Evolutionary conservation across 495 filamentous ascomycete species (phyloP).

Genomic region (Penicillium canariense): DNA sequence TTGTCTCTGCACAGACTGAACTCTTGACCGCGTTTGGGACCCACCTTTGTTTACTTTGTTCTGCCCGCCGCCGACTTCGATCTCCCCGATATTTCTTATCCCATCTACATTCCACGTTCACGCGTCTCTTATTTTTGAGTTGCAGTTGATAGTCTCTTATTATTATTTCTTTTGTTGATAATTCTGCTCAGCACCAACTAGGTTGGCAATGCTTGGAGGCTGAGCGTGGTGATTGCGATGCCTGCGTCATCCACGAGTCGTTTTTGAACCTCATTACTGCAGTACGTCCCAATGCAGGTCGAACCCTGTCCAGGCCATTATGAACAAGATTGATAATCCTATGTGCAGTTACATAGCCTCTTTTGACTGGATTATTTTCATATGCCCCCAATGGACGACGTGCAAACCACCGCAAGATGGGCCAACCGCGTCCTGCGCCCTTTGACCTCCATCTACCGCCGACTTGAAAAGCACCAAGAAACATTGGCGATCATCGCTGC

Average conservation of each 20-base stretch:
- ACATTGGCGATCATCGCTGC: conserved; percentile 33
- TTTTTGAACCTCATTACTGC: conserved; percentile 4
- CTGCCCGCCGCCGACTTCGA: conserved; percentile 11
- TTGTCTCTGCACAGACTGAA: neutral
- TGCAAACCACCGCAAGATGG: conserved; percentile 46
- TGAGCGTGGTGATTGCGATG: conserved; percentile 15
- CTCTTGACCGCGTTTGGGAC: conserved; percentile 27
- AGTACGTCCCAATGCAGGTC: neutral
- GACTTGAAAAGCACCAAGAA: conserved; percentile 45
- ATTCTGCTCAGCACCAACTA: neutral
- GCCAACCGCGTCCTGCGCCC: conserved; percentile 50
- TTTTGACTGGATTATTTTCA: conserved; percentile 2
- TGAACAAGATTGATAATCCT: neutral
- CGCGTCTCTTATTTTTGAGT: conserved; percentile 10
- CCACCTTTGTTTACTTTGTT: conserved; percentile 33
- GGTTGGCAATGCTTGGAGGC: conserved; percentile 8
- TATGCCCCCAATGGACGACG: conserved; percentile 36
- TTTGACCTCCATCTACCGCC: conserved; percentile 43
- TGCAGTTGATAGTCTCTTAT: conserved; percentile 12
- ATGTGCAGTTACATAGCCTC: conserved; percentile 9
- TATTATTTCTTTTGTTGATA: neutral
- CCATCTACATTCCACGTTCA: conserved; percentile 10
- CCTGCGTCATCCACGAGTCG: conserved; percentile 13
- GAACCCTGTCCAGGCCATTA: neutral
- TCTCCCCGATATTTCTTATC: neutral